phyloP scores from a whole-genome alignment of 805 yeast species.

The Naumovozyma castellii region DNA sequence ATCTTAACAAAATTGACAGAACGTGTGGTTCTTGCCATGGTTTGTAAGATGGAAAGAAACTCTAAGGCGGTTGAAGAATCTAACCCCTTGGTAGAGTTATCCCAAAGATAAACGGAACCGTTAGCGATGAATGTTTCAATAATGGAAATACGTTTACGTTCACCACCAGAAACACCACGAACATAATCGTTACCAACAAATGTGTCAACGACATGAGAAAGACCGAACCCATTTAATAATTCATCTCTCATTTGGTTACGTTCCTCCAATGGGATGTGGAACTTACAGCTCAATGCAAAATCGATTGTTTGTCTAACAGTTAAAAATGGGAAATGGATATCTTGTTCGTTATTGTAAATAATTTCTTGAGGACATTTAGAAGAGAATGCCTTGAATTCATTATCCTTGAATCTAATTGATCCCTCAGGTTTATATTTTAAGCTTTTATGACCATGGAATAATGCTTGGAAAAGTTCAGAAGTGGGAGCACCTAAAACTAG shows the following conservation, averaged over 20 bases:
- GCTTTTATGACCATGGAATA: slow-evolving; percentile 15
- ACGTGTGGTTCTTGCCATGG: slow-evolving; percentile 33
- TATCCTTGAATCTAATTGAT: slow-evolving; percentile 16
- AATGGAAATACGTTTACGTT: slow-evolving; percentile 54
- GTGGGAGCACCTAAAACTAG: slow-evolving; percentile 22
- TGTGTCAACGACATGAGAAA: slow-evolving; percentile 46
- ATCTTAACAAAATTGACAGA: slow-evolving; percentile 39
- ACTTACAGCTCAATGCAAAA: slow-evolving; percentile 44
- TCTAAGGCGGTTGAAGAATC: slow-evolving; percentile 44
- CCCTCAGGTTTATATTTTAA: slow-evolving; percentile 15
- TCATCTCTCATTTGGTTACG: slow-evolving; percentile 22
- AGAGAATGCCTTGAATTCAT: slow-evolving; percentile 16
- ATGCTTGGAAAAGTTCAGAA: slow-evolving; percentile 18
- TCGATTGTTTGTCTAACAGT: slow-evolving; percentile 48
- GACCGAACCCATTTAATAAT: slow-evolving; percentile 30
- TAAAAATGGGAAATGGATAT: slow-evolving; percentile 47
- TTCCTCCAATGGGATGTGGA: slow-evolving; percentile 19
- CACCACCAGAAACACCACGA: slow-evolving; percentile 63
- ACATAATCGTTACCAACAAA: slow-evolving; percentile 55
- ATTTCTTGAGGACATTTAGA: slow-evolving; percentile 20
- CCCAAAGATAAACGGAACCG: slow-evolving; percentile 44
- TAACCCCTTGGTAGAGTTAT: slow-evolving; percentile 43
- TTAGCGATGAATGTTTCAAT: slow-evolving; percentile 45
- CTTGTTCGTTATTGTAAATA: slow-evolving; percentile 42
- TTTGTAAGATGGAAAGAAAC: slow-evolving; percentile 36